phyloP scores from a whole-genome alignment of 2,329 filamentous ascomycete genomes.

The Colletotrichum karsti region DNA sequence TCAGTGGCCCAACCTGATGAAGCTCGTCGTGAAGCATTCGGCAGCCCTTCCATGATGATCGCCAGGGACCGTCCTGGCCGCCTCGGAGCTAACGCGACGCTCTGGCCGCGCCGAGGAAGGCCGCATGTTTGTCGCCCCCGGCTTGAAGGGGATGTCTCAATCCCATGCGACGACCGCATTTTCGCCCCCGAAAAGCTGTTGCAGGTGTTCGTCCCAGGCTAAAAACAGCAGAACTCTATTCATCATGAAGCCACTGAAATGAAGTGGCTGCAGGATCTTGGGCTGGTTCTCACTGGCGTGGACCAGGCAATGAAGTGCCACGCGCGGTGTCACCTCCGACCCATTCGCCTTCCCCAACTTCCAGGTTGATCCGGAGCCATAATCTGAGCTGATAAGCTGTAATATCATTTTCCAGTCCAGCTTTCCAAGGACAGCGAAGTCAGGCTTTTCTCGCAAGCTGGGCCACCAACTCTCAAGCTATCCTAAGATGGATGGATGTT shows the following conservation, averaged over 20 bases:
- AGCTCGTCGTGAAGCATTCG: background rate
- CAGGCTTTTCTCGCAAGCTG: too few species aligned
- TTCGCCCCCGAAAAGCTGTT: background rate
- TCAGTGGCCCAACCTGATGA: background rate
- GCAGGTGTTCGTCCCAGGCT: background rate
- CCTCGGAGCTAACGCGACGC: background rate
- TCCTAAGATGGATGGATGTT: background rate
- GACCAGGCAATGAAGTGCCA: background rate
- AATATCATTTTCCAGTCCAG: background rate
- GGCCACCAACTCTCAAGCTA: background rate
- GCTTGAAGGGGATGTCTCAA: background rate
- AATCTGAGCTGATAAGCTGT: background rate
- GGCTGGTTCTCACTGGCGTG: background rate
- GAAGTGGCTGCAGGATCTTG: background rate
- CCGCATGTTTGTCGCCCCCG: background rate
- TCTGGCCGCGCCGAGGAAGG: slow-evolving; percentile 7
- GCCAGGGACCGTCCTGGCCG: background rate
- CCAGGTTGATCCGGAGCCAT: background rate
- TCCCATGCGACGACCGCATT: slow-evolving; percentile 17
- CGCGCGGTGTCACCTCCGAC: background rate
- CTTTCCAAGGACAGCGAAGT: background rate
- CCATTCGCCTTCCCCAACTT: background rate
- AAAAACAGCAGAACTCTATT: background rate
- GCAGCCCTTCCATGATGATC: background rate
- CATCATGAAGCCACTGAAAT: background rate